Percentiles rank a stretch among this genome's conserved stretches.
These are phyloP conservation scores for Boletus vermiculosoides DNA, from an alignment of 768 basidiomycete genomes.

Conservation along the genomic window DNA sequence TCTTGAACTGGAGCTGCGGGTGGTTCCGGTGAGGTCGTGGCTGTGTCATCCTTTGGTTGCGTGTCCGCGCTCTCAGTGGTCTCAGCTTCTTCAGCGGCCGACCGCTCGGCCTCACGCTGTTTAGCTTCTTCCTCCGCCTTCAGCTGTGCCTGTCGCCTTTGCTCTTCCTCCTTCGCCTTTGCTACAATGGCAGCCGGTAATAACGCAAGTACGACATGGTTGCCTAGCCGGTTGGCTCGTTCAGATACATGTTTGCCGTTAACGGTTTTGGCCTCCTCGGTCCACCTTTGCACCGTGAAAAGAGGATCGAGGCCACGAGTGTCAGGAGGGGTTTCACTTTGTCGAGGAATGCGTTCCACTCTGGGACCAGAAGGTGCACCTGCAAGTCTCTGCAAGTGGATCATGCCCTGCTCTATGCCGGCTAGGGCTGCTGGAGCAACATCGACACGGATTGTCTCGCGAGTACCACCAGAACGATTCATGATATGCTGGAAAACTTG, in stretches of 20 bases:
- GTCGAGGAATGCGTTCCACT: constrained; percentile 53
- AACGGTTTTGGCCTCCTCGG: constrained; percentile 80
- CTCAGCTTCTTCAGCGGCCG: constrained; percentile 32
- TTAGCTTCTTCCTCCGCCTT: constrained; percentile 49
- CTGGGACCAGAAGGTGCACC: constrained; percentile 53
- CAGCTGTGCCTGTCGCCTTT: constrained; percentile 45
- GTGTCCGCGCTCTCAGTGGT: constrained; percentile 31
- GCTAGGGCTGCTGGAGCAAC: constrained; percentile 64
- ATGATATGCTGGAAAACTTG: constrained; percentile 86
- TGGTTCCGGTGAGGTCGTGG: constrained; percentile 13
- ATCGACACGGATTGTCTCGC: constrained; percentile 76
- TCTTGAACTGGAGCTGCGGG: constrained; percentile 11
- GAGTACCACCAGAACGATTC: constrained; percentile 51
- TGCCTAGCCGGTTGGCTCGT: constrained; percentile 61
- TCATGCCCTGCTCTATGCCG: constrained; percentile 55
- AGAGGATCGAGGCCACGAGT: constrained; percentile 66
- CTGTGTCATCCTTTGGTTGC: constrained; percentile 14
- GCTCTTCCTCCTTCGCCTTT: constrained; percentile 43
- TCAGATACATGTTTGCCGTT: constrained; percentile 73
- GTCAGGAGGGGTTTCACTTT: constrained; percentile 45
- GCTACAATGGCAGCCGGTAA: constrained; percentile 76
- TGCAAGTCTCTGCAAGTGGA: constrained; percentile 47
- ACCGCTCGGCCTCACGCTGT: constrained; percentile 39
- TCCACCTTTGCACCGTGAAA: constrained; percentile 83
- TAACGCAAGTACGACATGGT: constrained; percentile 70